Percentiles rank a stretch among this genome's conserved stretches.
These are phyloP conservation scores for Euphrasia arctica DNA, from an alignment of 305 asterid genomes.

Conservation along the genomic window DNA sequence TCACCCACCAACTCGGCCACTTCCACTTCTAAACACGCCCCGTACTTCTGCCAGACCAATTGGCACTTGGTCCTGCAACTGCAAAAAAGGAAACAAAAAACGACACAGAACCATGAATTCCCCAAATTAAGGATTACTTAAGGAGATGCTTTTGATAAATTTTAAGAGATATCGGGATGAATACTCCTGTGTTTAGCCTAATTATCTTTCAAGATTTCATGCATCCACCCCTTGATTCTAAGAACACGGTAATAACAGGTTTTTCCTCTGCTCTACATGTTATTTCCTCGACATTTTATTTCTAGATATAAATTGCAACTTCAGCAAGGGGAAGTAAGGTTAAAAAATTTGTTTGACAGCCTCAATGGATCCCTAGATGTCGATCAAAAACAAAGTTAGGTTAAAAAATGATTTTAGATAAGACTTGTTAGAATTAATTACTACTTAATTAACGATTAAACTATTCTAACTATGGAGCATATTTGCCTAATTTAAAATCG, in stretches of 20 bases:
- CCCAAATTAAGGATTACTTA: too few relatives aligned
- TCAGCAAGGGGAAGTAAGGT: not conserved
- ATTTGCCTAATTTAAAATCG: too few relatives aligned
- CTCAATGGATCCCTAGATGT: conserved; percentile 77
- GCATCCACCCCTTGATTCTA: not conserved
- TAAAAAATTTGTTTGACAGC: conserved; percentile 71
- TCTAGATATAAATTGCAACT: not conserved
- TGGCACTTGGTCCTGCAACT: conserved; percentile 68
- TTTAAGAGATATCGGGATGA: not conserved
- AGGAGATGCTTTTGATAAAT: too few relatives aligned
- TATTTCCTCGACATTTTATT: too few relatives aligned
- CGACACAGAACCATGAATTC: too few relatives aligned
- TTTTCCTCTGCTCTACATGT: not conserved
- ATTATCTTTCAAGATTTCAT: not conserved
- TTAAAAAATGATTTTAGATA: not conserved
- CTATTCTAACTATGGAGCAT: too few relatives aligned
- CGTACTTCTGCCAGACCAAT: conserved; percentile 90
- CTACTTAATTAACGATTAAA: too few relatives aligned
- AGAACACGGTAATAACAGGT: not conserved
- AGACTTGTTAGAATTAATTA: not conserved
- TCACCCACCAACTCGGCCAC: conserved; percentile 95
- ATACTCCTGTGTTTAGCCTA: not conserved
- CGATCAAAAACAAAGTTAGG: conserved; percentile 23
- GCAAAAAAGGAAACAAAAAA: not conserved
- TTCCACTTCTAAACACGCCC: conserved; percentile 91